These are phyloP conservation scores for Sanghuangporus weigelae DNA, from an alignment of 1,284 basidiomycete genomes.

Conservation along the genomic window DNA sequence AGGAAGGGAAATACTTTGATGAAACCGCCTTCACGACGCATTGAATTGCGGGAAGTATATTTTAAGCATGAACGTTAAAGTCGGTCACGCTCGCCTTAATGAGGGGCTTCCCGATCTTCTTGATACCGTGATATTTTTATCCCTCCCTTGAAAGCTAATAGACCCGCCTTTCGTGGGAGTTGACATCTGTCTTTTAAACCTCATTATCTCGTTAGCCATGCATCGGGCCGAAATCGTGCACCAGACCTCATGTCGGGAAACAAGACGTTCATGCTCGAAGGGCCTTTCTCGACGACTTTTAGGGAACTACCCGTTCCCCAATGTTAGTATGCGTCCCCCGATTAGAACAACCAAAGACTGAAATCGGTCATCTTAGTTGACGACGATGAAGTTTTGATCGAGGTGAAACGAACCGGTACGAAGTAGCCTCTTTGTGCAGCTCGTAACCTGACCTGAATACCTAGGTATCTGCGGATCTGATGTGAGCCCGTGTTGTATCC, in stretches of 20 bases:
- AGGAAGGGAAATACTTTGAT: too few relatives aligned
- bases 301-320: slow-evolving; percentile 78
- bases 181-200: not conserved
- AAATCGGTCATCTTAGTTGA: slow-evolving; percentile 38
- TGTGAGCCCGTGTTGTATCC: slow-evolving; percentile 35
- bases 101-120: too few relatives aligned
- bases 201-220: not conserved
- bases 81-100: too few relatives aligned
- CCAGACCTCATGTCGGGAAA: slow-evolving; percentile 58
- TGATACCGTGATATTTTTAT: too few relatives aligned
- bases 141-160: too few relatives aligned
- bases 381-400: slow-evolving; percentile 79
- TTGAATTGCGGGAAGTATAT: too few relatives aligned
- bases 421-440: not conserved
- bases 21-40: too few relatives aligned
- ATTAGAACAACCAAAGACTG: not conserved
- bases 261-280: slow-evolving; percentile 73
- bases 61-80: too few relatives aligned
- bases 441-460: slow-evolving; percentile 7
- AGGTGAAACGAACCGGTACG: slow-evolving; percentile 87
- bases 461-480: slow-evolving; percentile 88
- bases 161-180: too few relatives aligned
- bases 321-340: slow-evolving; percentile 33
- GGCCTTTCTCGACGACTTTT: slow-evolving; percentile 63
- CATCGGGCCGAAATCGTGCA: not conserved